Base-by-base conservation (phyloP, 2,329 filamentous ascomycete genomes). In the Penicillium corylophilum region DNA sequence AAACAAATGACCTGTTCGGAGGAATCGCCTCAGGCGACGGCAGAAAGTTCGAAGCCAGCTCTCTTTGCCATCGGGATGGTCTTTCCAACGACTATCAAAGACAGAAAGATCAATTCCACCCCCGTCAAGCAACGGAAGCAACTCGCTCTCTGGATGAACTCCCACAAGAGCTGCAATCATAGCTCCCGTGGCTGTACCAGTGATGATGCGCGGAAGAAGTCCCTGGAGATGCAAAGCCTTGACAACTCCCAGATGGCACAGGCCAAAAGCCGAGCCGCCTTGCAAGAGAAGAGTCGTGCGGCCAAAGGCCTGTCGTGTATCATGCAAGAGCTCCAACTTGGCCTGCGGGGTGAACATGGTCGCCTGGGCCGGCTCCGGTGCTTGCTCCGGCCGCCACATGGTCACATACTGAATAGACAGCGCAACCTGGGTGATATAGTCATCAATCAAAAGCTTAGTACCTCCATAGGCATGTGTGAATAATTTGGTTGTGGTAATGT, bases 231-330 rank as follows among this genome's bases (percentile, higher is more conserved):
- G 89, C 36, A 96, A 76, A 2, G 91, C 91, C 67, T 93, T 95
- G 35, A 95, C 89, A 5, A 96, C 90, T 6, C 92, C 92, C 4
- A 96, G 71, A 71, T 96, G 93, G 63, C 90, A 96, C 9, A 96
- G 75, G 2, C 92, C 92, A 64, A 96, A 96, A 51, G 95, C 93
- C 38, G 90, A 89, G 13, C 93, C 92, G 43, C 92, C 92, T 69
- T 96, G 91, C 1, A 96, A 74, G 4, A 96, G 87, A 22, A 96
- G 79, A 1, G 89, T 91, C 50, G 87, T 94, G 58, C 91, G 81
- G 9, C 92, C 93, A 72, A 95, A 95, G 0, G 90, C 89, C 68
- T 94, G 90, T 10, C 92, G 81, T 9, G 90, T 90, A 71, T 95
- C 90, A 63, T 94, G 89, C 46, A 96, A 79, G 50, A 95, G 83